Evolutionary conservation across 257 asterid species (phyloP).

Genomic region (Leptodermis oblonga): DNA sequence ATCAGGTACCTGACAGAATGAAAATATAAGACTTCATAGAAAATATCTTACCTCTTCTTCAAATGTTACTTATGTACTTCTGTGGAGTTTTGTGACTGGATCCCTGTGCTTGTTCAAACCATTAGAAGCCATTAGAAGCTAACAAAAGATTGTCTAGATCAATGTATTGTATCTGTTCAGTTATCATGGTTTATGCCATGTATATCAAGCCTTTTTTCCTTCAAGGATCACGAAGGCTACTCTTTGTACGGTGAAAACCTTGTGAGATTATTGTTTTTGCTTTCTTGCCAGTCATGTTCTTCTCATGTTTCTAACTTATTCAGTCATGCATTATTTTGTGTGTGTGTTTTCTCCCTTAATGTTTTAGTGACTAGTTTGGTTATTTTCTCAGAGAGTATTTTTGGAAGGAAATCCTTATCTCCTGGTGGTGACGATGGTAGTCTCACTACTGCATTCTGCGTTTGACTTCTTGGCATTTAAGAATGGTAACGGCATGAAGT

Average conservation of each 20-base stretch:
- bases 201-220: not conserved
- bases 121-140: not conserved
- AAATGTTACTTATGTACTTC: not conserved
- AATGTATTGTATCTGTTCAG: not conserved
- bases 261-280: not conserved
- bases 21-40: not conserved
- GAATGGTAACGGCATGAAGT: conserved; percentile 57
- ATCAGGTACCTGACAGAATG: not conserved
- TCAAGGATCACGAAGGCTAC: not conserved
- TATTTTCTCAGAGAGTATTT: conserved; percentile 75
- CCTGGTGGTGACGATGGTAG: conserved; percentile 82
- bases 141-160: not conserved
- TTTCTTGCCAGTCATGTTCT: not conserved
- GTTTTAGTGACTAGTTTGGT: conserved; percentile 24
- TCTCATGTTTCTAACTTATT: not conserved
- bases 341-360: conserved; percentile 1
- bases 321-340: conserved; percentile 4
- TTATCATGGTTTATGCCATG: not conserved
- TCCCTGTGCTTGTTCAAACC: not conserved
- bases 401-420: conserved; percentile 97
- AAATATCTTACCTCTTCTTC: not conserved
- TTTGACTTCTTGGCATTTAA: conserved; percentile 96
- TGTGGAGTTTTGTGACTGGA: not conserved
- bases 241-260: not conserved
- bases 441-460: conserved; percentile 78